Evolutionary conservation across 495 filamentous ascomycete genomes (phyloP), one percentile per base, ranked within the genome.

Genomic region (Hyaloscypha variabilis): DNA sequence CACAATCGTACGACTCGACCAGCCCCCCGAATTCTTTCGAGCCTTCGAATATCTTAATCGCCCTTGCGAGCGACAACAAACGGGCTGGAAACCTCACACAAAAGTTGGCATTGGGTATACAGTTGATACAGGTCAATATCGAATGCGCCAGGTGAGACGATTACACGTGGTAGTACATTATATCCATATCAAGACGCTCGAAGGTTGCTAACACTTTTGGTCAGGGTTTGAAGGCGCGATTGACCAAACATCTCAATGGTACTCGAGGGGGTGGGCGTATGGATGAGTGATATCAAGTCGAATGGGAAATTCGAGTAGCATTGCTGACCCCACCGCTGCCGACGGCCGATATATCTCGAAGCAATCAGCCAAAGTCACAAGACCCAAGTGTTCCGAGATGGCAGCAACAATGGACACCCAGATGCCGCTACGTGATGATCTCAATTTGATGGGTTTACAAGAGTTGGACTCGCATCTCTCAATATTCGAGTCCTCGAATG

Each of bases 391-490:
- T 54, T 63, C 64, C 31, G 31, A 64, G 21, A 74, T 74, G 72
- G 62, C 72, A 50, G 46, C 65, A 17, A 60, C 60, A 46, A 64
- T 72, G 64, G 72, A 72, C 29, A 64, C 28, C 59, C 67, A 69
- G 21, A 58, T 69, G 25, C 50, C 60, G 17, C 66, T 67, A 5
- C 65, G 64, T 50, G 68, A 73, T 67, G 71, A 73, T 56, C 46
- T 72, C 17, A 65, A 59, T 68, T 65, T 74, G 67, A 74, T 74
- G 72, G 72, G 72, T 8, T 57, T 74, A 13, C 62, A 67, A 70
- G 72, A 74, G 66, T 54, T 74, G 34, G 71, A 73, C 42, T 71
- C 71, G 31, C 68, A 70, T 58, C 63, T 71, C 25, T 63, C 58
- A 51, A 66, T 68, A 53, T 70, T 72, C 51, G 67, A 72, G 21